Conservation (phyloP, 225 moss, liverwort and hornwort species). For the Takakia lepidozioides region DNA sequence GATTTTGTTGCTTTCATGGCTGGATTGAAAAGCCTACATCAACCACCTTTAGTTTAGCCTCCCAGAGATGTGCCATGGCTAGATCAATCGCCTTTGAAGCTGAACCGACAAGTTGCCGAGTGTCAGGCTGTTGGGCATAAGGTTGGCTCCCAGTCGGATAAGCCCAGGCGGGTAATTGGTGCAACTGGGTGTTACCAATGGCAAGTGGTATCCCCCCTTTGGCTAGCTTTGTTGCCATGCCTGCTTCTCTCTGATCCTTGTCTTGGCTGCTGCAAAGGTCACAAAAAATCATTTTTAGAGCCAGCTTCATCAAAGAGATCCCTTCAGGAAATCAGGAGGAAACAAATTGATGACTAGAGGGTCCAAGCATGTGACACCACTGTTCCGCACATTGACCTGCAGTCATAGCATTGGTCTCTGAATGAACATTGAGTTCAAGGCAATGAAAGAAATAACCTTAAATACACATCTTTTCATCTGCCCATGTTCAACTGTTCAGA, state of each 20-base stretch:
- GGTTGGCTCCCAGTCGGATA: slow-evolving; percentile 77
- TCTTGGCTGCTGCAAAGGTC: slow-evolving; percentile 56
- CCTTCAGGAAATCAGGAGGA: too few relatives aligned
- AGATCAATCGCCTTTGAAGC: slow-evolving; percentile 95
- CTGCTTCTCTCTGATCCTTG: slow-evolving; percentile 54
- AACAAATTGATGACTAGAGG: too few relatives aligned
- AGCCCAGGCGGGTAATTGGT: slow-evolving; percentile 93
- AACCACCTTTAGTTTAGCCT: slow-evolving; percentile 93
- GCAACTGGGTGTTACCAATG: slow-evolving; percentile 84
- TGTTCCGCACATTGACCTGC: too few relatives aligned
- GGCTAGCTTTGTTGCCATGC: slow-evolving; percentile 25
- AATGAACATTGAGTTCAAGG: too few relatives aligned
- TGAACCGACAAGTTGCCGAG: slow-evolving; percentile 81
- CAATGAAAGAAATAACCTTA: too few relatives aligned
- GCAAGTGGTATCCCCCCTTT: slow-evolving; percentile 88
- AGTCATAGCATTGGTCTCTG: too few relatives aligned
- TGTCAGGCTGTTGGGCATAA: slow-evolving; percentile 90
- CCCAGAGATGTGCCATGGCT: slow-evolving; percentile 92
- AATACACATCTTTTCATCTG: too few relatives aligned
- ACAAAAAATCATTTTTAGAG: too few relatives aligned
- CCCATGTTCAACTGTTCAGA: too few relatives aligned
- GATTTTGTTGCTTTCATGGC: slow-evolving; percentile 23
- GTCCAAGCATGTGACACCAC: too few relatives aligned
- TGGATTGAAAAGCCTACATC: slow-evolving; percentile 79
- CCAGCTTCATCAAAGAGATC: too few relatives aligned